These are phyloP conservation scores for Xylaria palmicola DNA, from an alignment of 495 filamentous ascomycete genomes.

Conservation along the genomic window DNA sequence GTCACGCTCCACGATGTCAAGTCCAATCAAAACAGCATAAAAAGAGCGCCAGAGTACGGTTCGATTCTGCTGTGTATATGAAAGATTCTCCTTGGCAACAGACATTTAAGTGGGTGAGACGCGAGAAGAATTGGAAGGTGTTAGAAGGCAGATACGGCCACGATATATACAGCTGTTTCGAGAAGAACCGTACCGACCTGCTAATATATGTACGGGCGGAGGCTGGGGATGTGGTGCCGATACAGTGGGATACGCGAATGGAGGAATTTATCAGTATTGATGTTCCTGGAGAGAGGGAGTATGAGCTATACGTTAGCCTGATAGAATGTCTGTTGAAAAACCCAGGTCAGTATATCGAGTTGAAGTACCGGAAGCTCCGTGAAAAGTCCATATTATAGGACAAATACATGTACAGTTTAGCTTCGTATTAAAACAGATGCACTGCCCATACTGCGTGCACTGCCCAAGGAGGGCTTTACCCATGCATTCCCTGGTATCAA, in stretches of 20 bases:
- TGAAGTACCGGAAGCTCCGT: no score
- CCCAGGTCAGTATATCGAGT: conserved; percentile 1
- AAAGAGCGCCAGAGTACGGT: not conserved
- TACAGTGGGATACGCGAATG: not conserved
- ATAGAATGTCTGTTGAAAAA: not conserved
- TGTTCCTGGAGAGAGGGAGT: not conserved
- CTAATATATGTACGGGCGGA: not conserved
- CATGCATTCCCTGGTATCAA: no score
- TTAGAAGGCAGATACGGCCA: not conserved
- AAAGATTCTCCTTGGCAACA: not conserved
- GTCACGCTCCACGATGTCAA: not conserved
- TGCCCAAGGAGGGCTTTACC: no score
- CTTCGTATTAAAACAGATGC: no score
- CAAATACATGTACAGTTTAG: no score
- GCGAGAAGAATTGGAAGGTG: not conserved
- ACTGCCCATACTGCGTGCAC: no score
- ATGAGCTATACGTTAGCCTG: not conserved
- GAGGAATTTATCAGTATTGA: not conserved
- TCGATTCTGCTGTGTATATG: not conserved
- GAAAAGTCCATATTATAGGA: no score
- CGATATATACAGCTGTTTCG: not conserved
- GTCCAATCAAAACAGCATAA: not conserved
- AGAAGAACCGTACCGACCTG: not conserved
- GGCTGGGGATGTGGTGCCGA: not conserved
- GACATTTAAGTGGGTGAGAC: not conserved